phyloP scores from a whole-genome alignment of 2,329 filamentous ascomycete genomes.

The Beauveria sp. region DNA sequence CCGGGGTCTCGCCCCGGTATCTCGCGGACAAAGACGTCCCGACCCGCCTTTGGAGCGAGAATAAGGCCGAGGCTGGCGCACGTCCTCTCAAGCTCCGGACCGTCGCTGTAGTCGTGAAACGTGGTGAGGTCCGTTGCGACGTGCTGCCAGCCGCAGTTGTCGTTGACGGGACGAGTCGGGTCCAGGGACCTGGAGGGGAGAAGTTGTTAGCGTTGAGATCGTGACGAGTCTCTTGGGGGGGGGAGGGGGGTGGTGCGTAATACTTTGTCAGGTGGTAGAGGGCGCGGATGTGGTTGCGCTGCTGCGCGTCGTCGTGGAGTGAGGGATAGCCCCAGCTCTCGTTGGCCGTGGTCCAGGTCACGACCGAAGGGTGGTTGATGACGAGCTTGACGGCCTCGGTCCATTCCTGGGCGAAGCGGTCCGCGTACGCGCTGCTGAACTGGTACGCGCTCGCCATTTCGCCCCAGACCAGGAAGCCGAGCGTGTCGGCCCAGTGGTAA shows the following conservation, averaged over 20 bases:
- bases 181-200: slow-evolving; percentile 39
- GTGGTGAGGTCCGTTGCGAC: slow-evolving; percentile 28
- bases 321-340: slow-evolving; percentile 56
- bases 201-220: too few relatives aligned
- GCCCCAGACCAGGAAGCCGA: slow-evolving; percentile 56
- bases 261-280: slow-evolving; percentile 59
- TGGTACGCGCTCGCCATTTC: slow-evolving; percentile 54
- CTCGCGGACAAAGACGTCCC: too few relatives aligned
- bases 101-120: too few relatives aligned
- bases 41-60: too few relatives aligned
- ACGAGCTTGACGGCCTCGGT: slow-evolving; percentile 53
- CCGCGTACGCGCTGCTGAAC: slow-evolving; percentile 39
- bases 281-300: slow-evolving; percentile 56
- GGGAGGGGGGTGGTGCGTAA: too few relatives aligned
- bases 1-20: too few relatives aligned
- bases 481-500: slow-evolving; percentile 52
- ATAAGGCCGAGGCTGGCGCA: too few relatives aligned
- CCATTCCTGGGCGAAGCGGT: slow-evolving; percentile 59
- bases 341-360: slow-evolving; percentile 62
- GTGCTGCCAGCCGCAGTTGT: slow-evolving; percentile 67
- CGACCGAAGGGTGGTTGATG: slow-evolving; percentile 56
- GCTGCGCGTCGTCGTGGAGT: slow-evolving; percentile 46
- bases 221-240: too few relatives aligned
- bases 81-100: too few relatives aligned
- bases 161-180: slow-evolving; percentile 56